A percentile compares a stretch with the other conserved stretches of the same genome.
phyloP scores from a whole-genome alignment of 1,139 yeast genomes.

The Suhomyces bokatorum region DNA sequence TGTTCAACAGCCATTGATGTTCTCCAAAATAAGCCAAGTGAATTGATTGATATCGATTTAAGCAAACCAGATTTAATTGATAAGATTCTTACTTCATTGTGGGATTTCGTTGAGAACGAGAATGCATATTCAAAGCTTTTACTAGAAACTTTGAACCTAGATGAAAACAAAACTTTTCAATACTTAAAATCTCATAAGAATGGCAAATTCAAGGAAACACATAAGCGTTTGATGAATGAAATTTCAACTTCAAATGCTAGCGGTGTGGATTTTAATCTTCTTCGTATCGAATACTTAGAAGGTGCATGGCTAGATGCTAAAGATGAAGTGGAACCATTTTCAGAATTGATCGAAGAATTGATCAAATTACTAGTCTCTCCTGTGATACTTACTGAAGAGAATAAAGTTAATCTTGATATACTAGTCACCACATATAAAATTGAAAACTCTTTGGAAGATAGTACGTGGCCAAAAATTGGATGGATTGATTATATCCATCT shows the following conservation, averaged over 20 bases:
- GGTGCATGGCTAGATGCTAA: slow-evolving; percentile 25
- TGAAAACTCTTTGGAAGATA: slow-evolving; percentile 32
- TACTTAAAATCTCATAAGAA: slow-evolving; percentile 32
- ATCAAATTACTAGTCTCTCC: slow-evolving; percentile 11
- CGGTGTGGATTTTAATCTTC: slow-evolving; percentile 27
- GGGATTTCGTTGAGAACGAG: slow-evolving; percentile 22
- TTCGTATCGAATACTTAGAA: slow-evolving; percentile 42
- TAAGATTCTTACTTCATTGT: slow-evolving; percentile 17
- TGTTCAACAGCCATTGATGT: slow-evolving; percentile 11
- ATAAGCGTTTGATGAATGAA: slow-evolving; percentile 35
- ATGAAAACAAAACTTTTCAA: slow-evolving; percentile 29
- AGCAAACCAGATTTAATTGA: slow-evolving; percentile 11
- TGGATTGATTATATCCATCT: slow-evolving; percentile 40
- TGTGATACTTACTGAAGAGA: slow-evolving; percentile 19
- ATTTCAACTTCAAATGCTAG: slow-evolving; percentile 23
- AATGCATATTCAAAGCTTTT: slow-evolving; percentile 28
- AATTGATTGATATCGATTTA: neutral
- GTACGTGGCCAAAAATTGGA: slow-evolving; percentile 38
- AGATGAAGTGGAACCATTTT: slow-evolving; percentile 5
- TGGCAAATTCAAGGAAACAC: slow-evolving; percentile 28
- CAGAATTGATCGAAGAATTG: slow-evolving; percentile 19
- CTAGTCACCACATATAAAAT: slow-evolving; percentile 29
- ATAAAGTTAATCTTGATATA: slow-evolving; percentile 26
- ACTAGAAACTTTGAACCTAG: slow-evolving; percentile 32
- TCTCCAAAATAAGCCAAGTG: slow-evolving; percentile 1